Conservation (phyloP, 2,329 filamentous ascomycete genomes). For the Eutypella sp. region DNA sequence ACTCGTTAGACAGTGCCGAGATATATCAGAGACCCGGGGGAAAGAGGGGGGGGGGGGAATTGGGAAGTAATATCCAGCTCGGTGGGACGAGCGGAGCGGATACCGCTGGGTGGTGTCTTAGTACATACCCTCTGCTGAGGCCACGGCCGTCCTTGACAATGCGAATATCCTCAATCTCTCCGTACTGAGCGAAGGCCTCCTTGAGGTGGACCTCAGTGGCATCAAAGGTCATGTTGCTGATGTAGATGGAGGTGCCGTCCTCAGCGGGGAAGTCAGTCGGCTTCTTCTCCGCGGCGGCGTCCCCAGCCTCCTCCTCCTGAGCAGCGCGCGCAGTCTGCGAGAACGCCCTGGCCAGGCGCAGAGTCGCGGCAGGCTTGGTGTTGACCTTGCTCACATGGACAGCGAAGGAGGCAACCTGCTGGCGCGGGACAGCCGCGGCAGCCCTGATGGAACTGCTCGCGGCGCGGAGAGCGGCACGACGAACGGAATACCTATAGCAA, state of each 20-base stretch:
- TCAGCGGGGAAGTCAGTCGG: slow-evolving; percentile 1
- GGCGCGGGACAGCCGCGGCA: slow-evolving; percentile 22
- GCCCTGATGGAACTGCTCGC: slow-evolving; percentile 22
- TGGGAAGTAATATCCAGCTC: too few relatives aligned
- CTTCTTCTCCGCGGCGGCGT: slow-evolving; percentile 6
- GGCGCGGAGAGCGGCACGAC: slow-evolving; percentile 26
- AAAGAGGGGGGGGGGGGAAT: too few relatives aligned
- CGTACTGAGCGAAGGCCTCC: slow-evolving; percentile 49
- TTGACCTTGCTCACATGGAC: slow-evolving; percentile 22
- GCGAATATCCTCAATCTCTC: slow-evolving; percentile 16
- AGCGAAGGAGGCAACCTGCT: slow-evolving; percentile 23
- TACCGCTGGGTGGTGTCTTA: not conserved
- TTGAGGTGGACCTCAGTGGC: slow-evolving; percentile 56
- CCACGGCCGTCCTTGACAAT: slow-evolving; percentile 24
- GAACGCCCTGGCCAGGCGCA: slow-evolving; percentile 23
- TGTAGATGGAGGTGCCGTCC: slow-evolving; percentile 40
- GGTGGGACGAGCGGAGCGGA: not conserved
- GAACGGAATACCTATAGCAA: slow-evolving; percentile 24
- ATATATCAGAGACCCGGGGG: not conserved
- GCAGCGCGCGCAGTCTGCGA: slow-evolving; percentile 23
- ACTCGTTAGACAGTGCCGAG: slow-evolving; percentile 9
- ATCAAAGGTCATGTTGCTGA: slow-evolving; percentile 68
- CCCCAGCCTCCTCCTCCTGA: slow-evolving; percentile 11
- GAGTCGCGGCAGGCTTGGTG: slow-evolving; percentile 11
- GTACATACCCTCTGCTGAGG: slow-evolving; percentile 28